Evolutionary conservation across 768 basidiomycete species (phyloP).

Genomic region (Auriscalpium orientale): DNA sequence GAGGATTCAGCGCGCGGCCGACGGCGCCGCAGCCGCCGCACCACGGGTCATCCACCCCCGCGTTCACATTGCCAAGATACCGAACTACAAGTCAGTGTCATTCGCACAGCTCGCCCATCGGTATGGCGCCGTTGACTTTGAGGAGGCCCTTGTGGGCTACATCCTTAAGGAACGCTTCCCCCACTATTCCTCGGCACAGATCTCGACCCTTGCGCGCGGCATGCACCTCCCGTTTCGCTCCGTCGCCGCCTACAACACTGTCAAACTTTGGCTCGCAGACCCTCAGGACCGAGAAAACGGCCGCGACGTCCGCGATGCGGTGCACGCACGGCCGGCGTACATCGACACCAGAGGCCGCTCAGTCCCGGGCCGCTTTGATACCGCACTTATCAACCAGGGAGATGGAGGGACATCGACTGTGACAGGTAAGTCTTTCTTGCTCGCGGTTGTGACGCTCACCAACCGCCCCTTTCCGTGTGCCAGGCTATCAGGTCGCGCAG

Average conservation of each 20-base stretch:
- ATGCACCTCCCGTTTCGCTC: neutral
- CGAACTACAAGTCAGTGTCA: neutral
- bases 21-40: too few relatives aligned
- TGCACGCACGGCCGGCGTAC: neutral
- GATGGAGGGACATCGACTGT: neutral
- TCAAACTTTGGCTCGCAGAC: constrained; percentile 1
- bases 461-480: neutral
- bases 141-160: neutral
- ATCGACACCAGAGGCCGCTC: neutral
- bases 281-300: neutral
- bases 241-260: neutral
- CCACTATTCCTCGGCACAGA: too few relatives aligned
- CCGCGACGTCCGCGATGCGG: neutral
- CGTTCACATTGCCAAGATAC: neutral
- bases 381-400: neutral
- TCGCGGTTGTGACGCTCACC: neutral
- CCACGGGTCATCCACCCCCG: neutral
- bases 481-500: neutral
- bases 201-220: neutral
- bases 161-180: neutral
- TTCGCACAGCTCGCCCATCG: neutral
- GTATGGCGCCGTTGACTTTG: neutral
- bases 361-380: constrained; percentile 2
- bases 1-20: too few relatives aligned
- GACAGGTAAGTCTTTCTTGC: neutral